phyloP scores from a whole-genome alignment of 768 basidiomycete genomes.

The Phylloporus sp. region DNA sequence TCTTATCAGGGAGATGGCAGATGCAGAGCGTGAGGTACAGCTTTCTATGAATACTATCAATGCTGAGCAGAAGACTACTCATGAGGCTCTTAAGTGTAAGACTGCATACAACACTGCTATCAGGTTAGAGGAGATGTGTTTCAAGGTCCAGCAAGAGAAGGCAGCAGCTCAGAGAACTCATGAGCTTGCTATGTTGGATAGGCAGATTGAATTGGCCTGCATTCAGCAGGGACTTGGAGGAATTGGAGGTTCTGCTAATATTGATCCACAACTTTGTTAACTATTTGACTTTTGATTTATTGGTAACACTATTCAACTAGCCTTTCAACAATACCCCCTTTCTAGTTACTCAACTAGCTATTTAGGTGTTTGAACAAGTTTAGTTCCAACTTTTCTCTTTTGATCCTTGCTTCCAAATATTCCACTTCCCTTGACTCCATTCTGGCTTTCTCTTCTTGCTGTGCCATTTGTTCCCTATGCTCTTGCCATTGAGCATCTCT shows the following conservation, averaged over 20 bases:
- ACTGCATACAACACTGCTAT: neutral
- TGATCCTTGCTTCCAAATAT: constrained; percentile 3
- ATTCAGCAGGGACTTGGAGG: too few relatives aligned
- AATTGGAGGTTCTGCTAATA: too few relatives aligned
- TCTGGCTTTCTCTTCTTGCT: neutral
- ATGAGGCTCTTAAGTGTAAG: neutral
- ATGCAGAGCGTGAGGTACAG: neutral
- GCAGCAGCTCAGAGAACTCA: too few relatives aligned
- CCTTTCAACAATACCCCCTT: too few relatives aligned
- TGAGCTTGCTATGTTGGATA: too few relatives aligned
- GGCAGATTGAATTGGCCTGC: too few relatives aligned
- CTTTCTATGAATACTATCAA: neutral
- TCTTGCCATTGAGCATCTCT: too few relatives aligned
- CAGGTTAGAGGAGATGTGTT: neutral
- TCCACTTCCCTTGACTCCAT: neutral
- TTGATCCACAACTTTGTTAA: too few relatives aligned
- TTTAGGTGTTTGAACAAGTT: neutral
- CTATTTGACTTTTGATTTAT: too few relatives aligned
- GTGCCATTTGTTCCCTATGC: neutral
- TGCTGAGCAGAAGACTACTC: neutral
- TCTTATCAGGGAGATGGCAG: neutral
- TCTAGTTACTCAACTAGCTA: neutral
- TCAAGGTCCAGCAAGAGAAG: too few relatives aligned
- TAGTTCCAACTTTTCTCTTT: constrained; percentile 1
- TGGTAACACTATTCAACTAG: too few relatives aligned